Conservation (phyloP, 208 protist genomes). For the Wallacemonas sp. region DNA sequence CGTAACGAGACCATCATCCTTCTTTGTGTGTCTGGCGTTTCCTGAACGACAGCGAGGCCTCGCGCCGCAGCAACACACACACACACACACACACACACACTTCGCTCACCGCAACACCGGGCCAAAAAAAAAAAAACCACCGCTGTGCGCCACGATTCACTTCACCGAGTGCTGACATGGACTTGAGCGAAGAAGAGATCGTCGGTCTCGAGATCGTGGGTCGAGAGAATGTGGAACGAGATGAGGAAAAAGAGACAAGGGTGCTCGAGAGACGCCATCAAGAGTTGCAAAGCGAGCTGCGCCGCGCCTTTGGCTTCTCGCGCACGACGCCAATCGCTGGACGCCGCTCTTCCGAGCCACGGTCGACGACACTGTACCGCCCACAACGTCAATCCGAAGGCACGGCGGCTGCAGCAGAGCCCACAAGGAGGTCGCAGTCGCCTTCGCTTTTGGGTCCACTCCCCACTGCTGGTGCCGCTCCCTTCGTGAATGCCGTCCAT, state of each 20-base stretch:
- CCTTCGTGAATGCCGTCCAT: constrained; percentile 13
- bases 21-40: no score
- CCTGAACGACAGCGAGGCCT: no score
- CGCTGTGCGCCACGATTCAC: background rate
- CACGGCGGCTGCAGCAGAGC: no score
- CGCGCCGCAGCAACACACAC: no score
- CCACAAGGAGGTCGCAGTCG: background rate
- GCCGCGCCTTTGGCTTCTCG: background rate
- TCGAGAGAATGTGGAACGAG: background rate
- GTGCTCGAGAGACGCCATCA: background rate
- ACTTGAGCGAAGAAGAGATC: background rate
- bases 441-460: background rate
- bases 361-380: background rate
- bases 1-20: no score
- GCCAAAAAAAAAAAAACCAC: no score
- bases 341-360: background rate
- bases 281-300: background rate
- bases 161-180: background rate
- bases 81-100: no score
- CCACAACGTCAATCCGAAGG: no score
- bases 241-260: background rate
- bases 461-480: background rate
- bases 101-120: no score
- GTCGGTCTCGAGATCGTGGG: background rate
- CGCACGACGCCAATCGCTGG: background rate